Conservation (phyloP, 352 stramenopile species). For the Pythium chondricola region DNA sequence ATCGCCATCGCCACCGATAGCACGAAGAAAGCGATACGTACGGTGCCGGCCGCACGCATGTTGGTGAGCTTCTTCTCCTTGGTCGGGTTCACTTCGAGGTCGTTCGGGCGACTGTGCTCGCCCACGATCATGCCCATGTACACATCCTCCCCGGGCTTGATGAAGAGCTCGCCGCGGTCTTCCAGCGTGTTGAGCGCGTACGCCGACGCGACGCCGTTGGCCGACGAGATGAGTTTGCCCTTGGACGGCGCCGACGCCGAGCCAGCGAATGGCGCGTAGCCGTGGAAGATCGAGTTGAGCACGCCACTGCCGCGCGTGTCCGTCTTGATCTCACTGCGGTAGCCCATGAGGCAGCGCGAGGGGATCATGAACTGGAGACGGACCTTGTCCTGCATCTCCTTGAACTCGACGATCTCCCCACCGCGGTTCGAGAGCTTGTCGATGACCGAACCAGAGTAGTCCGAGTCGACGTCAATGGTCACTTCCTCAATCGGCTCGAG, state of each 20-base stretch:
- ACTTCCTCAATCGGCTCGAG: slow-evolving; percentile 90
- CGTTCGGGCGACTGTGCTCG: slow-evolving; percentile 92
- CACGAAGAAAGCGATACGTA: slow-evolving; percentile 5
- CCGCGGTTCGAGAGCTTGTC: slow-evolving; percentile 94
- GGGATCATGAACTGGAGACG: slow-evolving; percentile 96
- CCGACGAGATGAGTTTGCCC: slow-evolving; percentile 79
- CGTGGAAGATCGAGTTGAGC: slow-evolving; percentile 96
- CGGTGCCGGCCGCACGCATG: slow-evolving; percentile 90
- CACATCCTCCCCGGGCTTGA: slow-evolving; percentile 92
- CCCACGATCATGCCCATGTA: slow-evolving; percentile 98
- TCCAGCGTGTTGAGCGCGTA: slow-evolving; percentile 93
- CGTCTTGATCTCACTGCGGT: slow-evolving; percentile 94
- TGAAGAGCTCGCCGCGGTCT: slow-evolving; percentile 94
- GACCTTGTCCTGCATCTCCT: slow-evolving; percentile 90
- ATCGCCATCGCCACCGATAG: neutral
- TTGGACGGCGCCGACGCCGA: slow-evolving; percentile 68
- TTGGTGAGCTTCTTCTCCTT: slow-evolving; percentile 97
- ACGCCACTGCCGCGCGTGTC: slow-evolving; percentile 94
- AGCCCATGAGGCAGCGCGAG: slow-evolving; percentile 94
- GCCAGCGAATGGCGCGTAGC: slow-evolving; percentile 87
- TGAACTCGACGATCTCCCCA: slow-evolving; percentile 90
- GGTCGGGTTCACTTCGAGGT: slow-evolving; percentile 98
- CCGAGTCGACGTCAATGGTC: slow-evolving; percentile 94
- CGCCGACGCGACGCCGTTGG: slow-evolving; percentile 57
- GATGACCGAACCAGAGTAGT: slow-evolving; percentile 96